Base-by-base conservation (phyloP, 1,284 basidiomycete species). In the Microbotryum silenes-acaulis region DNA sequence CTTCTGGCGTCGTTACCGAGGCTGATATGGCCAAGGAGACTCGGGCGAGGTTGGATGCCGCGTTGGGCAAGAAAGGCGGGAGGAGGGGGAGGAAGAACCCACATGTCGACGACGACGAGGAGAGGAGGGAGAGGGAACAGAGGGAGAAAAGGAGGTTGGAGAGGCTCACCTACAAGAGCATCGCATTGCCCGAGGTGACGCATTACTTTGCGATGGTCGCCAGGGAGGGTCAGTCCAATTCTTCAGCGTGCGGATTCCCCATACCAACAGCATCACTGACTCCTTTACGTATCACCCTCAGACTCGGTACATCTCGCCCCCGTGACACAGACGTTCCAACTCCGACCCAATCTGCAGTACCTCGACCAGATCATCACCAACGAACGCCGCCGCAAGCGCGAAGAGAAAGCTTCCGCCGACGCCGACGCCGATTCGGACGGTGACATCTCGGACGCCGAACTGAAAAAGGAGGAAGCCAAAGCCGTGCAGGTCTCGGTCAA, bases 241-340 rank as follows among this genome's bases (percentile, higher is more conserved):
- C 31, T 9, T 31, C 31, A 31, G 31, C 9, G 31, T 31, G 9
- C 25, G 3, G 25, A 25, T 31, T 8, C 2, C 2, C 7, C 31
- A 10, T 31, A 31, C 31, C 31, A 31, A 9, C 31, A 2, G 7
- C 18, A 6, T 23, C 16, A 46, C 29, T 56, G 18, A 29, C 52
- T 21, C 10, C 53, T 6, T 18, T 9, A 12, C 57, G 21, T 49
- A 51, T 29, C 6, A 37, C 12, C 6, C 6, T 27, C 52, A 70
- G 72, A 71, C 61, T 67, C 70, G 9, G 61, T 74, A 16, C 72
- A 74, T 59, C 59, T 74, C 9, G 69, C 67, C 46, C 73, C 73
- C 18, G 62, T 74, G 46, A 71, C 70, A 18, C 69, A 70, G 50
- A 72, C 72, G 6, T 66, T 71, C 61, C 73, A 74, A 56, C 66